These are phyloP conservation scores for Hydnomerulius pinastri DNA, from an alignment of 768 basidiomycete genomes.

Conservation along the genomic window DNA sequence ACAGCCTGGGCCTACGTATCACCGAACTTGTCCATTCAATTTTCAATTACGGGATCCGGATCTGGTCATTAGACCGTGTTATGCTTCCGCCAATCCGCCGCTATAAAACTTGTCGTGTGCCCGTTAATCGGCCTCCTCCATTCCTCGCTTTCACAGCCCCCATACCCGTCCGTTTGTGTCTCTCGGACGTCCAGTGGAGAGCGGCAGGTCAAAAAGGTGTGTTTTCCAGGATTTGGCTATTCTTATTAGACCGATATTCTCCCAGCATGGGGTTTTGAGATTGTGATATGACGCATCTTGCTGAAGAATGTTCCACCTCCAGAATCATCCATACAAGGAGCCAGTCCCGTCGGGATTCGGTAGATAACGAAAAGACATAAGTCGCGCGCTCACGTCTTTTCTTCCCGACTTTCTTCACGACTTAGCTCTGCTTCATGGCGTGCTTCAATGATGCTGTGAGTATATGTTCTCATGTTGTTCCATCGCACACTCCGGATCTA, in stretches of 20 bases:
- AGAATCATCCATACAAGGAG: background rate
- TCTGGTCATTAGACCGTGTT: constrained; percentile 5
- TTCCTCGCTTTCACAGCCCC: background rate
- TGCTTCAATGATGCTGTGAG: constrained; percentile 1
- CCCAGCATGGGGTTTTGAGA: background rate
- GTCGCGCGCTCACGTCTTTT: background rate
- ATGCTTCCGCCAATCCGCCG: background rate
- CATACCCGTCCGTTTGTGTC: background rate
- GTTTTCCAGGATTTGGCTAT: background rate
- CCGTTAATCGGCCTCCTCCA: background rate
- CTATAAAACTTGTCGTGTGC: constrained; percentile 32
- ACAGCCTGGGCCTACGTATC: background rate
- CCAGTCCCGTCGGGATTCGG: background rate
- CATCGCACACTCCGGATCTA: constrained; percentile 1
- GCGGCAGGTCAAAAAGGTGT: background rate
- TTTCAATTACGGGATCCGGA: constrained; percentile 15
- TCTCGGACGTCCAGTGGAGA: background rate
- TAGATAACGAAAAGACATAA: background rate
- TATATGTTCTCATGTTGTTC: background rate
- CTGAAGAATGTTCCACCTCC: too few species aligned
- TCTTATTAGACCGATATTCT: background rate
- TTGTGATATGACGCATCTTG: too few species aligned
- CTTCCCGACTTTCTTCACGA: background rate
- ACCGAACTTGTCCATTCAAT: background rate
- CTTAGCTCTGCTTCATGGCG: background rate